Percentiles rank a stretch among this genome's conserved stretches.
Conservation (phyloP, 176 grass and related monocot species). For the Hsuehochloa calcarea region DNA sequence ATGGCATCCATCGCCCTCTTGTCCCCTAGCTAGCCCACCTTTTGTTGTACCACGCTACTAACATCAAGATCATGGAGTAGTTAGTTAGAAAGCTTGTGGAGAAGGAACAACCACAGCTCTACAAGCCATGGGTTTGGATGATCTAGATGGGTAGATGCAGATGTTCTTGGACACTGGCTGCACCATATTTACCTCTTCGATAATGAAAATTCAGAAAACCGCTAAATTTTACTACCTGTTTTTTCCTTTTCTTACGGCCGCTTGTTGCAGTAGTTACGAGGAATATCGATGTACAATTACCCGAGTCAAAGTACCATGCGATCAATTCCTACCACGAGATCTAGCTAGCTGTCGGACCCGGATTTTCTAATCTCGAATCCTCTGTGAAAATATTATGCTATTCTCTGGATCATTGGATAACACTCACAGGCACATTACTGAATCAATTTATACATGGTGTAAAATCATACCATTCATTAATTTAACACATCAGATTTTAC, state of each 20-base stretch:
- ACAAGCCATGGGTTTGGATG: not conserved
- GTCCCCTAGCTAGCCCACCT: constrained; percentile 1
- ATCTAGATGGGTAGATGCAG: not conserved
- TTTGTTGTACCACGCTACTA: not conserved
- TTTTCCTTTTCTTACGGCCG: not conserved
- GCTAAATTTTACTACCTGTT: not conserved
- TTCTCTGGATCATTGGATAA: no score
- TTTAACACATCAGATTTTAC: no score
- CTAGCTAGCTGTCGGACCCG: no score
- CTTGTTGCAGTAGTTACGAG: not conserved
- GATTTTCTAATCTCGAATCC: no score
- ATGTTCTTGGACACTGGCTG: not conserved
- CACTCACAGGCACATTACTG: no score
- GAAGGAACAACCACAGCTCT: not conserved
- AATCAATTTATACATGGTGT: no score
- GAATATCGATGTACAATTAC: not conserved
- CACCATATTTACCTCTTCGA: not conserved
- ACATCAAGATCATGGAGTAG: not conserved
- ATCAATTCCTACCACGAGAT: not conserved
- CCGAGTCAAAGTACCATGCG: not conserved
- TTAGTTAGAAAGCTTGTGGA: constrained; percentile 7
- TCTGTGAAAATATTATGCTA: no score
- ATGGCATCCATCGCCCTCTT: constrained; percentile 20
- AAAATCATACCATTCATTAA: no score
- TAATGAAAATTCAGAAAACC: not conserved